Percentiles rank a stretch among this genome's conserved stretches.
These are phyloP conservation scores for Kwoniella botswanensis DNA, from an alignment of 768 basidiomycete genomes.

Conservation along the genomic window DNA sequence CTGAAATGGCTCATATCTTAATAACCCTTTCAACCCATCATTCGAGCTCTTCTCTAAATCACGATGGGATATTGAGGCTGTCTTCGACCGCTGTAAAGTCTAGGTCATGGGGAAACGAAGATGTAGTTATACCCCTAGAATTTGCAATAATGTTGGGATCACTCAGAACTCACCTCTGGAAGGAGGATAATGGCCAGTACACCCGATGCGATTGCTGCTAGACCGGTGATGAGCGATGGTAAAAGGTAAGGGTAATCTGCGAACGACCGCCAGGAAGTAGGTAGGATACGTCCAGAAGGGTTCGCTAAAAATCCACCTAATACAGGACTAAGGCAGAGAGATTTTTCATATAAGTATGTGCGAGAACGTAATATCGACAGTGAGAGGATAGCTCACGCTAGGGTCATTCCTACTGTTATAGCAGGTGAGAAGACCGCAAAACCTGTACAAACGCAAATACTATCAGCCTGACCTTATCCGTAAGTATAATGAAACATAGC, in stretches of 20 bases:
- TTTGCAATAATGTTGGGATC: neutral
- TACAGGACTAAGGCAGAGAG: constrained; percentile 29
- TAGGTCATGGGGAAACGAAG: neutral
- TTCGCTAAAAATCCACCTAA: constrained; percentile 45
- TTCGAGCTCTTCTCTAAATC: constrained; percentile 20
- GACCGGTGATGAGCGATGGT: constrained; percentile 36
- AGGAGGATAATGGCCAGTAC: constrained; percentile 21
- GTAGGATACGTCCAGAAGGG: constrained; percentile 36
- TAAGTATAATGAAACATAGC: neutral
- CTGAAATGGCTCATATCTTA: constrained; percentile 39
- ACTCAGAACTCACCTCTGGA: constrained; percentile 29
- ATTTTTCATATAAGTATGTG: neutral
- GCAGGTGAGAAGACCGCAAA: constrained; percentile 48
- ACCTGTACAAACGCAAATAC: constrained; percentile 11
- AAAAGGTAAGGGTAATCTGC: constrained; percentile 40
- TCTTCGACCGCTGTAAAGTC: constrained; percentile 32
- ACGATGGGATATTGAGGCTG: neutral
- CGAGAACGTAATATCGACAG: neutral
- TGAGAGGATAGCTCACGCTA: constrained; percentile 26
- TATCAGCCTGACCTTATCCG: neutral
- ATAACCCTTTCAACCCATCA: constrained; percentile 22
- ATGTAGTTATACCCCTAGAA: no score
- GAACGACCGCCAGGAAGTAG: constrained; percentile 33
- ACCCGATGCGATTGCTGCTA: constrained; percentile 26
- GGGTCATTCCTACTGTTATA: constrained; percentile 35